Evolutionary conservation across 164 flowering plant species (phyloP), one percentile per base, ranked within the genome.

Genomic region (Berberis thunbergii): DNA sequence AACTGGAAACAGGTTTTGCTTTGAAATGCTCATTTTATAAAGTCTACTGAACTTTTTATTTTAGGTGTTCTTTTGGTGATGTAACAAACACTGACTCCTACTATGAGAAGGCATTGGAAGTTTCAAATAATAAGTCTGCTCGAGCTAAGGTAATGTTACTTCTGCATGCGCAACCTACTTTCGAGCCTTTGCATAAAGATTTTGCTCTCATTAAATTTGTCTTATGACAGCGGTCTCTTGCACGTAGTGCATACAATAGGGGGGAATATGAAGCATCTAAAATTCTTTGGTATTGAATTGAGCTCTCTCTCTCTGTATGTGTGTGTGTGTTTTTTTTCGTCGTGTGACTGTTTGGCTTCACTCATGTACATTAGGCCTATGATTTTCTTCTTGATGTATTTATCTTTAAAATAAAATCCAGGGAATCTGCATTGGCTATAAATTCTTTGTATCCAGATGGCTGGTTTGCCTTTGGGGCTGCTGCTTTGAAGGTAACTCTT

Each of bases 391-490:
- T 12, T 41, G 6, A 7, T 7, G 13, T 6, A 7, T 6, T 64
- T 52, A 1, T 1, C 70, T 63, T 7, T 44, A 13, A 70, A 26
- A 26, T 26, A 26, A 26, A 26, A 26, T 44, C 59, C 70, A 90
- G 97, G 99, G 96, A 84, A 61, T 78, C 93, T 63, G 97, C 99
- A 13, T 76, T 94, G 99, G 82, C 91, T 45, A 54, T 94, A 74
- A 94, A 94, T 81, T 86, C 99, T 49, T 67, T 91, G 75, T 81
- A 79, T 79, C 88, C 96, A 46, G 96, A 87, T 85, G 99, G 99
- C 43, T 94, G 99, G 99, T 94, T 94, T 83, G 96, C 97, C 26
- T 85, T 94, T 61, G 99, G 97, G 57, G 87, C 96, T 68, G 99
- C 99, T 78, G 96, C 97, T 8, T 68, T 94, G 71, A 94, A 94